These are phyloP conservation scores for Suillus discolor DNA, from an alignment of 768 basidiomycete genomes.

Conservation along the genomic window DNA sequence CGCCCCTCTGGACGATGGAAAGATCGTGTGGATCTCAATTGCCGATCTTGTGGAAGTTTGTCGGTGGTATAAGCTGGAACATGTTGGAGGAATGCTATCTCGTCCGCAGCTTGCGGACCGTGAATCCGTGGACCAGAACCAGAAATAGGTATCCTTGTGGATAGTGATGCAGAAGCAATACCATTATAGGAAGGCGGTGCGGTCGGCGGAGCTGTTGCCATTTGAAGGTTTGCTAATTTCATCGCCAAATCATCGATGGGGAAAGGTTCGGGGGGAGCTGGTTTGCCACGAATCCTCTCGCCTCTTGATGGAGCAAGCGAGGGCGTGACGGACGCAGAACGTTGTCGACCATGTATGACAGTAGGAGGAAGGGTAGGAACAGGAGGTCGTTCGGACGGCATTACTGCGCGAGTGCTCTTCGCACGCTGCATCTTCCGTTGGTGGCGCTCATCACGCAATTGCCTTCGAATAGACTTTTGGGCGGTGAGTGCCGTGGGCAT, in stretches of 20 bases:
- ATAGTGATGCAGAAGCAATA: constrained; percentile 12
- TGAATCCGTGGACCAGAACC: constrained; percentile 25
- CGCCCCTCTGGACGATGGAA: constrained; percentile 55
- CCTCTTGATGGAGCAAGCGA: constrained; percentile 30
- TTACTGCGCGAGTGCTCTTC: constrained; percentile 25
- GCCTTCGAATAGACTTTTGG: constrained; percentile 75
- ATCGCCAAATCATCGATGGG: constrained; percentile 60
- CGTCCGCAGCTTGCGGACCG: constrained; percentile 19
- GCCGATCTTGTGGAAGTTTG: constrained; percentile 21
- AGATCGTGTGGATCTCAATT: constrained; percentile 56
- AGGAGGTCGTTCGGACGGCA: constrained; percentile 20
- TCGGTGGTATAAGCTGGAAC: constrained; percentile 23
- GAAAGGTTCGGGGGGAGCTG: constrained; percentile 41
- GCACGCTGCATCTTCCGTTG: constrained; percentile 54
- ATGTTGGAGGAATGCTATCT: constrained; percentile 21
- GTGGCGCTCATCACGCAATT: constrained; percentile 70
- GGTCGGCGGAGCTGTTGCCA: constrained; percentile 22
- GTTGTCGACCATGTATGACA: constrained; percentile 27
- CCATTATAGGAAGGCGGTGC: constrained; percentile 16
- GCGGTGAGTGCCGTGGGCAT: constrained; percentile 84
- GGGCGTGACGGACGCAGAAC: constrained; percentile 31
- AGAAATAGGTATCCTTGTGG: constrained; percentile 17
- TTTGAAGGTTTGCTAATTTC: constrained; percentile 57
- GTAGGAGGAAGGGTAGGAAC: constrained; percentile 28
- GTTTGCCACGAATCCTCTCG: constrained; percentile 47